A percentile compares a stretch with the other conserved stretches of the same genome.
Evolutionary conservation across 2,329 filamentous ascomycete species (phyloP).

Genomic region (Aspergillus sp.): DNA sequence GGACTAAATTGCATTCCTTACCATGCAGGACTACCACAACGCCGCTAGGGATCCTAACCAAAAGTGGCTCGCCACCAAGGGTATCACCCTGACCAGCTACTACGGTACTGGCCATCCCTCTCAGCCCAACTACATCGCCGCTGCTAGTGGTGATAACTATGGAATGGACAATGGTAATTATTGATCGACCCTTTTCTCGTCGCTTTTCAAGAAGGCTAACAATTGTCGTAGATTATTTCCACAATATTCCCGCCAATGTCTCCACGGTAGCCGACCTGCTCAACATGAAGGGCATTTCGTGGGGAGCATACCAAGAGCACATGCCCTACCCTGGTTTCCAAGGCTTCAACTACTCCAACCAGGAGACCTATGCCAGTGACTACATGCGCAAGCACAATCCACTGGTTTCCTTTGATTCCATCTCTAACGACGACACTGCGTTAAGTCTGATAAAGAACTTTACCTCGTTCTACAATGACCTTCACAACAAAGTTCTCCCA

Average conservation of each 20-base stretch:
- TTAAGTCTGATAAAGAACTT: slow-evolving; percentile 76
- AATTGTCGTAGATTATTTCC: slow-evolving; percentile 57
- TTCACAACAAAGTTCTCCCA: slow-evolving; percentile 66
- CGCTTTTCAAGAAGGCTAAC: no score
- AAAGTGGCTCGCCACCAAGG: slow-evolving; percentile 44
- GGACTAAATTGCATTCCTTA: background rate
- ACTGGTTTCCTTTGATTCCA: slow-evolving; percentile 68
- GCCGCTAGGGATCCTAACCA: slow-evolving; percentile 60
- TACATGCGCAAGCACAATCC: slow-evolving; percentile 85
- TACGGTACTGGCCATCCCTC: slow-evolving; percentile 72
- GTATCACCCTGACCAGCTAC: slow-evolving; percentile 65
- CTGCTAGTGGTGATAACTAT: slow-evolving; percentile 72
- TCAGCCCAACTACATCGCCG: slow-evolving; percentile 75
- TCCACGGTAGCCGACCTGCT: slow-evolving; percentile 72
- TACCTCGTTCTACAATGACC: slow-evolving; percentile 69
- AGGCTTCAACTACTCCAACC: slow-evolving; percentile 61
- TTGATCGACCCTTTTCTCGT: no score
- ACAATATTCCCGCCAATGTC: slow-evolving; percentile 62
- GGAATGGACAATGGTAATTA: slow-evolving; percentile 64
- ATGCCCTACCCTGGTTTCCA: slow-evolving; percentile 76
- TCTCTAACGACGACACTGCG: slow-evolving; percentile 62
- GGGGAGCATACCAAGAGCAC: slow-evolving; percentile 77
- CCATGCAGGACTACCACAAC: slow-evolving; percentile 60
- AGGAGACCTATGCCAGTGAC: slow-evolving; percentile 64
- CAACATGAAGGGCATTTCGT: slow-evolving; percentile 66